Percentiles rank a stretch among this genome's conserved stretches.
These are phyloP conservation scores for Thalassiosira hispida DNA, from an alignment of 352 stramenopile species.

Conservation along the genomic window DNA sequence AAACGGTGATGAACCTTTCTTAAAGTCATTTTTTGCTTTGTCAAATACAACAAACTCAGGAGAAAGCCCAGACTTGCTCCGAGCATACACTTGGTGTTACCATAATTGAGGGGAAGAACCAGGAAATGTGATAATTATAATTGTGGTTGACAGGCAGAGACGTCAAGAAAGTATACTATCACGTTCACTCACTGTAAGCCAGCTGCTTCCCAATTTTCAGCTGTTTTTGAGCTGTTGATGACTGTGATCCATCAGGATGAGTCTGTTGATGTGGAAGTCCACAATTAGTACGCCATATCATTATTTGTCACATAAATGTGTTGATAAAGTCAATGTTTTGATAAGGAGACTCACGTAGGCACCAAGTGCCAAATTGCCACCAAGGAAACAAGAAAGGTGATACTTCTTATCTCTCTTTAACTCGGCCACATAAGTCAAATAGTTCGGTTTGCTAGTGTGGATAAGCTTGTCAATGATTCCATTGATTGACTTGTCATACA, in stretches of 20 bases:
- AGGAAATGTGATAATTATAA: not conserved
- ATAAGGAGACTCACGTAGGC: too few relatives aligned
- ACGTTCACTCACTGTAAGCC: conserved; percentile 65
- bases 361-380: conserved; percentile 92
- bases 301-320: too few relatives aligned
- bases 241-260: conserved; percentile 74
- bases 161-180: not conserved
- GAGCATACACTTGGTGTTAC: conserved; percentile 89
- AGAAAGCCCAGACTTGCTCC: conserved; percentile 90
- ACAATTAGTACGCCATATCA: too few relatives aligned
- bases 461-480: conserved; percentile 93
- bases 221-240: conserved; percentile 87
- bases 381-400: conserved; percentile 96
- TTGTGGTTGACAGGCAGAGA: too few relatives aligned
- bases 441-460: conserved; percentile 72
- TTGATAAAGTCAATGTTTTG: too few relatives aligned
- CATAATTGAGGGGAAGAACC: not conserved
- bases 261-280: too few relatives aligned
- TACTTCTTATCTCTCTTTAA: conserved; percentile 88
- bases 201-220: conserved; percentile 81
- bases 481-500: conserved; percentile 93
- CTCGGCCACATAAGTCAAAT: conserved; percentile 85
- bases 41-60: conserved; percentile 92
- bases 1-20: conserved; percentile 75
- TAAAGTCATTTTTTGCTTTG: conserved; percentile 48